Evolutionary conservation across 306 rosid genomes (phyloP).

Genomic region (Cicer judaicum): DNA sequence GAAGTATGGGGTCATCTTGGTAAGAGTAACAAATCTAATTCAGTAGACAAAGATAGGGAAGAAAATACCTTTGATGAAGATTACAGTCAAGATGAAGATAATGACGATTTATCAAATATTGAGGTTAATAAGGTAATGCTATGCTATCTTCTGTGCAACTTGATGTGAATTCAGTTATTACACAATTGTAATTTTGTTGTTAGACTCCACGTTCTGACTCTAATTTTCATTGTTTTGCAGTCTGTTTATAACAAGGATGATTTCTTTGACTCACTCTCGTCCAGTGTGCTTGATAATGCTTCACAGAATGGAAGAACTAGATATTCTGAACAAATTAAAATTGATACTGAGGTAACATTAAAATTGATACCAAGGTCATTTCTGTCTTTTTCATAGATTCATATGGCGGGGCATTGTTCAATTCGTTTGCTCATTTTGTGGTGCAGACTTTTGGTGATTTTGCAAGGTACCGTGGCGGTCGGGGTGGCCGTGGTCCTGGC

Average conservation of each 20-base stretch:
- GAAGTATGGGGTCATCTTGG: slow-evolving; percentile 99
- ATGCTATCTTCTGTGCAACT: slow-evolving; percentile 28
- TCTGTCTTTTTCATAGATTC: slow-evolving; percentile 1
- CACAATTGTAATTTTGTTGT: not conserved
- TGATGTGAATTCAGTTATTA: slow-evolving; percentile 9
- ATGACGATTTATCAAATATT: slow-evolving; percentile 53
- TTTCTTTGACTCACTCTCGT: slow-evolving; percentile 83
- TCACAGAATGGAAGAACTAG: slow-evolving; percentile 77
- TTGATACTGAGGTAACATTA: slow-evolving; percentile 83
- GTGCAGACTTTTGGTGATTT: slow-evolving; percentile 91
- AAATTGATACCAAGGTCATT: slow-evolving; percentile 83
- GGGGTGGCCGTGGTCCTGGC: slow-evolving; percentile 75
- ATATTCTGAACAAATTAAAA: slow-evolving; percentile 83
- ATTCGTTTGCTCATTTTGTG: slow-evolving; percentile 39
- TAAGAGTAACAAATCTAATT: slow-evolving; percentile 61
- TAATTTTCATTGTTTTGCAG: slow-evolving; percentile 52
- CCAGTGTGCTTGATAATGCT: slow-evolving; percentile 52
- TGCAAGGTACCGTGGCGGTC: slow-evolving; percentile 77
- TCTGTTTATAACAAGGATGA: slow-evolving; percentile 86
- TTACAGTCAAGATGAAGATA: slow-evolving; percentile 62
- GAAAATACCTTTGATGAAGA: slow-evolving; percentile 64
- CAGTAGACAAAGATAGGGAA: slow-evolving; percentile 65
- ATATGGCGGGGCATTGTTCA: slow-evolving; percentile 34
- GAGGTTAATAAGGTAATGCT: slow-evolving; percentile 62
- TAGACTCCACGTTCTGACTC: slow-evolving; percentile 30